phyloP scores from a whole-genome alignment of 2,329 filamentous ascomycete genomes.

The Cladosporium velox region DNA sequence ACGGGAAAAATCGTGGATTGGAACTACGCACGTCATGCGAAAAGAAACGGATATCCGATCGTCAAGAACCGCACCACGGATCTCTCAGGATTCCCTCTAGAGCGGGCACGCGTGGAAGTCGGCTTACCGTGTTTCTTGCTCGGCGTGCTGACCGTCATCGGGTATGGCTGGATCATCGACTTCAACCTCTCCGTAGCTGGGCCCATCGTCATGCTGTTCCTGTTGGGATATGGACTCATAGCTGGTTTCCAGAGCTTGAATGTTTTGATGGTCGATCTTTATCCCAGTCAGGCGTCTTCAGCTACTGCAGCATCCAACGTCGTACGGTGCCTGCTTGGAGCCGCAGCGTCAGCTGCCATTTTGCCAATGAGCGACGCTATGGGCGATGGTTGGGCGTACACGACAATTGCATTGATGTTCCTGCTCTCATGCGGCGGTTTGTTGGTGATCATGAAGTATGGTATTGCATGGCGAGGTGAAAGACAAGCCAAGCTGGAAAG shows the following conservation, averaged over 20 bases:
- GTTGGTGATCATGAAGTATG: slow-evolving; percentile 30
- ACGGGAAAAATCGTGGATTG: slow-evolving; percentile 47
- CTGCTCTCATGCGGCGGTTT: slow-evolving; percentile 25
- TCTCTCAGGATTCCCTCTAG: slow-evolving; percentile 46
- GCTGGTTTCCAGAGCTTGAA: slow-evolving; percentile 48
- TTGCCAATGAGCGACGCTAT: slow-evolving; percentile 42
- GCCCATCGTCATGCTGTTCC: slow-evolving; percentile 32
- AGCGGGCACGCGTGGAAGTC: slow-evolving; percentile 45
- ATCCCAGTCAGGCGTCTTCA: slow-evolving; percentile 44
- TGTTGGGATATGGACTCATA: slow-evolving; percentile 41
- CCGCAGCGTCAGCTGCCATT: slow-evolving; percentile 44
- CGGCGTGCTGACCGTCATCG: slow-evolving; percentile 37
- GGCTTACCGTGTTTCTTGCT: slow-evolving; percentile 42
- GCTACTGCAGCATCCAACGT: slow-evolving; percentile 50
- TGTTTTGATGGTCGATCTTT: slow-evolving; percentile 51
- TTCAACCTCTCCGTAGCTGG: slow-evolving; percentile 32
- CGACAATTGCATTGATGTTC: slow-evolving; percentile 37
- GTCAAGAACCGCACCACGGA: slow-evolving; percentile 41
- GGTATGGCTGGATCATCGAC: slow-evolving; percentile 47
- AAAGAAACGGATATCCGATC: slow-evolving; percentile 36
- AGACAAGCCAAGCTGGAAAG: slow-evolving; percentile 1
- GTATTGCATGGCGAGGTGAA: slow-evolving; percentile 33
- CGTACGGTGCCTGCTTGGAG: slow-evolving; percentile 46
- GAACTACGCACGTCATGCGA: slow-evolving; percentile 45
- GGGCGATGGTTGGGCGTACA: slow-evolving; percentile 47